Evolutionary conservation across 352 stramenopile species (phyloP).

Genomic region (Peronospora belbahrii): DNA sequence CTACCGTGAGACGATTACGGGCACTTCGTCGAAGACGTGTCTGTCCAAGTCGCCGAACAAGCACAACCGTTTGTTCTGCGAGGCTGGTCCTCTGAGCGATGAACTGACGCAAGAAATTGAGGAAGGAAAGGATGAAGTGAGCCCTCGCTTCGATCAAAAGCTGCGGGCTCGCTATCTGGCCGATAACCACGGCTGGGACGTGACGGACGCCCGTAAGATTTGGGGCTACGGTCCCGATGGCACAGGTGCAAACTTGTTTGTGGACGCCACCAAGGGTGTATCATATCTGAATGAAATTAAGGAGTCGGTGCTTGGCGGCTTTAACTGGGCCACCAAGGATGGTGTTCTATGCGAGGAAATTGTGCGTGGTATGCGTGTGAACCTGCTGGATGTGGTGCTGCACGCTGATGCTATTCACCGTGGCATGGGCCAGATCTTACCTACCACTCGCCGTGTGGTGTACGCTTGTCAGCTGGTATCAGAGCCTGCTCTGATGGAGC

Average conservation of each 20-base stretch:
- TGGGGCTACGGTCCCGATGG: constrained; percentile 99
- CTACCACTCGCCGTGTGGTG: constrained; percentile 96
- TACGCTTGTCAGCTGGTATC: constrained; percentile 96
- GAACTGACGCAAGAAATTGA: constrained; percentile 97
- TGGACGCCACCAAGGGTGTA: constrained; percentile 99
- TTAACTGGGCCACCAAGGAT: constrained; percentile 97
- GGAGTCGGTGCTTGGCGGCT: constrained; percentile 97
- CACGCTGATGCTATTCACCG: constrained; percentile 99
- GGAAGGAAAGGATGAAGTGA: constrained; percentile 90
- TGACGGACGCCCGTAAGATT: constrained; percentile 98
- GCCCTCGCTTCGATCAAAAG: constrained; percentile 93
- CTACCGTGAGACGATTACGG: constrained; percentile 97
- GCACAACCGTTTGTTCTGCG: constrained; percentile 99
- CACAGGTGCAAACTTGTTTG: constrained; percentile 97
- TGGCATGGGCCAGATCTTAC: constrained; percentile 99
- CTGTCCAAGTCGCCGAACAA: constrained; percentile 99
- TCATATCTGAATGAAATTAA: constrained; percentile 99
- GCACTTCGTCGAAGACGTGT: constrained; percentile 93
- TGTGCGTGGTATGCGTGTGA: constrained; percentile 95
- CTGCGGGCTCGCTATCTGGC: constrained; percentile 94
- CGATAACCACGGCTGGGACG: constrained; percentile 97
- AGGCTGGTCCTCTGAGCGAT: constrained; percentile 85
- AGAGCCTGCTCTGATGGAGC: constrained; percentile 94
- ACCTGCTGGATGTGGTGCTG: constrained; percentile 98
- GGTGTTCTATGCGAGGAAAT: constrained; percentile 97